Conservation (phyloP, 2,329 filamentous ascomycete genomes). For the Verticillium longisporum region DNA sequence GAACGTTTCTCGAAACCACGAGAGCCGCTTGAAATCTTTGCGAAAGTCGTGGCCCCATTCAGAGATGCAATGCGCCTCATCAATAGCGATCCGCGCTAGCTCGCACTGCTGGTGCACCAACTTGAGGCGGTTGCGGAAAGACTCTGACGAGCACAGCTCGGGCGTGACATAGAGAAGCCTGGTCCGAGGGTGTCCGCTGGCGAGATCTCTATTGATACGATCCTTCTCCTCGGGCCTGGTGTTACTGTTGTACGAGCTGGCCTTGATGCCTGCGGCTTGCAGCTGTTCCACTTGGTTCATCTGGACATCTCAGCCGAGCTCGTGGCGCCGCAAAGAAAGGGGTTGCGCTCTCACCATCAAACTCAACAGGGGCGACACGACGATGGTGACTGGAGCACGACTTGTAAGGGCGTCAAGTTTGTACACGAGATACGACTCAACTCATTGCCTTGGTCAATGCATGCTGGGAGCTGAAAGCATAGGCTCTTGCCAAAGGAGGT, state of each 20-base stretch:
- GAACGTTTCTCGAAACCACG: conserved; percentile 77
- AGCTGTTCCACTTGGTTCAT: conserved; percentile 89
- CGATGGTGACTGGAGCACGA: conserved; percentile 63
- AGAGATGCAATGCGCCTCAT: conserved; percentile 94
- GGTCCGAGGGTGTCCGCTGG: conserved; percentile 77
- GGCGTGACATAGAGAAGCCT: conserved; percentile 90
- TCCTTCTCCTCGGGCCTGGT: conserved; percentile 60
- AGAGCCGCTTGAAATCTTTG: conserved; percentile 80
- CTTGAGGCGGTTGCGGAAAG: conserved; percentile 68
- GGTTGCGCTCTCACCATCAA: conserved; percentile 62
- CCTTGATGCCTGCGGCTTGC: conserved; percentile 65
- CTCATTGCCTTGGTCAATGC: conserved; percentile 79
- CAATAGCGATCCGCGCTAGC: conserved; percentile 80
- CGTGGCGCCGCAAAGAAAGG: neutral
- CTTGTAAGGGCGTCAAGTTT: neutral
- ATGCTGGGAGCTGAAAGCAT: conserved; percentile 86
- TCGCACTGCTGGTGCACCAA: conserved; percentile 74
- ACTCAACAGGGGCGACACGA: conserved; percentile 81
- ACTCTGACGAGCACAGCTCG: conserved; percentile 72
- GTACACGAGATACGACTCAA: conserved; percentile 14
- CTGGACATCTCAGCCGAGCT: conserved; percentile 31
- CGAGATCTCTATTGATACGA: conserved; percentile 71
- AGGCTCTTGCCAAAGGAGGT: conserved; percentile 89
- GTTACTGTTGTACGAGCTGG: conserved; percentile 81
- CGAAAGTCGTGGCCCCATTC: conserved; percentile 98